These are phyloP conservation scores for Alternaria alternata DNA, from an alignment of 2,329 filamentous ascomycete species.

Conservation along the genomic window DNA sequence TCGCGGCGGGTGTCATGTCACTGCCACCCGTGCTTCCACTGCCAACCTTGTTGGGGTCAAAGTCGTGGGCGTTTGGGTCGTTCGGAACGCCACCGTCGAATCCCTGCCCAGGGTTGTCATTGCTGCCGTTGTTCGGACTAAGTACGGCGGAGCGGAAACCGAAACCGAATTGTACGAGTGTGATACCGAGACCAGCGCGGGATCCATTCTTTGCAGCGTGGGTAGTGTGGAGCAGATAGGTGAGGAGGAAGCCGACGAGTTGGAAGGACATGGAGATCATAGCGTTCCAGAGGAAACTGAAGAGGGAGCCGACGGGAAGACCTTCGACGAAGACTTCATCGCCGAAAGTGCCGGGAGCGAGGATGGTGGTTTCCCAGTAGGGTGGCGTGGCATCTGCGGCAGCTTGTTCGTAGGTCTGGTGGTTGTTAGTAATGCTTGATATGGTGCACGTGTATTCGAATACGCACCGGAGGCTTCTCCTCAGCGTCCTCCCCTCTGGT, in stretches of 20 bases:
- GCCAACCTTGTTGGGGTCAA: slow-evolving; percentile 75
- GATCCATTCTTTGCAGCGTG: slow-evolving; percentile 98
- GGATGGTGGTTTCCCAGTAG: slow-evolving; percentile 98
- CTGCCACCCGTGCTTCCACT: slow-evolving; percentile 37
- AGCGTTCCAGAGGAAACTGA: slow-evolving; percentile 89
- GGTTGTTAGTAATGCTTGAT: slow-evolving; percentile 45
- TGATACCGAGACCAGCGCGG: slow-evolving; percentile 91
- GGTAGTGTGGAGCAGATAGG: slow-evolving; percentile 96
- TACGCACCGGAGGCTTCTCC: slow-evolving; percentile 88
- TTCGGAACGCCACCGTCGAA: slow-evolving; percentile 70
- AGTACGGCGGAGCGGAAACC: slow-evolving; percentile 76
- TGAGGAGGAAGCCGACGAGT: slow-evolving; percentile 95
- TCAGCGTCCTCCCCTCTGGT: slow-evolving; percentile 83
- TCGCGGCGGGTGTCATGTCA: slow-evolving; percentile 48
- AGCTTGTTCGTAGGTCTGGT: slow-evolving; percentile 94
- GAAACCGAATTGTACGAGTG: slow-evolving; percentile 95
- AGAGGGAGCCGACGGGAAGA: slow-evolving; percentile 87
- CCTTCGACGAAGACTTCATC: slow-evolving; percentile 98
- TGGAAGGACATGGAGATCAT: slow-evolving; percentile 98
- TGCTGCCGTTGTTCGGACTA: slow-evolving; percentile 47
- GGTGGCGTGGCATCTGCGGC: slow-evolving; percentile 94
- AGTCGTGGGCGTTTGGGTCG: slow-evolving; percentile 90
- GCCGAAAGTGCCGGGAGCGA: slow-evolving; percentile 87
- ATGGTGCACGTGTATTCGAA: background rate
- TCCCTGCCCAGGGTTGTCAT: slow-evolving; percentile 59